Base-by-base conservation (phyloP, 1,284 basidiomycete species). In the Meira miltonrushii region DNA sequence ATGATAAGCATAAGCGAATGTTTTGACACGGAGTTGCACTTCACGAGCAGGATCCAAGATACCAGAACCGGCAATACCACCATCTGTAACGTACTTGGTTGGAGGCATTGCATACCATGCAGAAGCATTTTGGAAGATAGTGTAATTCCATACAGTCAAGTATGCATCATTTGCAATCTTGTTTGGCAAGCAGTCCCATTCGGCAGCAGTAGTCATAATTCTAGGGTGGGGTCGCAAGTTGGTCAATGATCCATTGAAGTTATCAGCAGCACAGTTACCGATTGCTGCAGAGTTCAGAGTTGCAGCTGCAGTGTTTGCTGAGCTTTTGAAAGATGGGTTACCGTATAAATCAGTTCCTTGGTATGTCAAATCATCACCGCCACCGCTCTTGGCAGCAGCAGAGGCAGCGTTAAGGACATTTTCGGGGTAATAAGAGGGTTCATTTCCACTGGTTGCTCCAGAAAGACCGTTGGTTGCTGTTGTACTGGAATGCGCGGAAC, bases 41-140 rank as follows among this genome's bases (percentile, higher is more conserved):
- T 89, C 85, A 69, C 95, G 88, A 28, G 92, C 87, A 67, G 88
- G 86, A 78, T 99, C 95, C 56, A 99, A 84, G 39, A 97, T 92
- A 80, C 95, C 95, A 62, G 89, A 94, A 39, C 82, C 82, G 2
- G 51, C 48, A 50, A 67, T 61, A 15, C 69, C 71, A 48, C 89
- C 88, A 75, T 97, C 93, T 74, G 85, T 78, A 62, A 81, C 79
- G 77, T 95, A 95, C n/a, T 77, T 73, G 33, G 88, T 87, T 41
- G 88, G 86, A 21, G 58, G 39, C 62, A 73, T 75, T 57, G 78
- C 71, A 71, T 84, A 85, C 71, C 87, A 92, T 9, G 79, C 79
- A 0, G 90, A 85, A 8, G 93, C 94, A 79, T 98, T 97, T 33
- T 62, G 80, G 71, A 97, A 90, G 74, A 98, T 96, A 46, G 89